Evolutionary conservation across 2,329 filamentous ascomycete species (phyloP).

Genomic region (Rhynchosporium secalis): DNA sequence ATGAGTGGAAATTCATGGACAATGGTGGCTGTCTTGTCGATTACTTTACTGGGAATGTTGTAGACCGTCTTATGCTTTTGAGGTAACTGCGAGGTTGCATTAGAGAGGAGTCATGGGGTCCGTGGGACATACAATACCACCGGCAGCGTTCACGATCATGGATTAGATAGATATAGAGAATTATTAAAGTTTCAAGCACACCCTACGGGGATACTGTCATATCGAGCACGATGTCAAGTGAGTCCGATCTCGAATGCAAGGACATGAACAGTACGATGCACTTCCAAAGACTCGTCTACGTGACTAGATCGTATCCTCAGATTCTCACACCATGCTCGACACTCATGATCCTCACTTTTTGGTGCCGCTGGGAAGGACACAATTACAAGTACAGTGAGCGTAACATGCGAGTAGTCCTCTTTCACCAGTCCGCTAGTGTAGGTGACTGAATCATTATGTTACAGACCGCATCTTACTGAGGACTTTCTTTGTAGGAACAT

Average conservation of each 20-base stretch:
- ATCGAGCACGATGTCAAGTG: background rate
- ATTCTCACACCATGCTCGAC: too few species aligned
- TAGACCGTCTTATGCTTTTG: background rate
- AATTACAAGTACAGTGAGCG: too few species aligned
- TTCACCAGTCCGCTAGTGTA: too few species aligned
- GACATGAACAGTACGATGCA: background rate
- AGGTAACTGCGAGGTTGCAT: background rate
- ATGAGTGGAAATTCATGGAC: background rate
- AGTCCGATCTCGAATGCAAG: background rate
- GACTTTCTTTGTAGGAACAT: too few species aligned
- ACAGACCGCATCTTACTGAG: too few species aligned
- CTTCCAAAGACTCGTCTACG: background rate
- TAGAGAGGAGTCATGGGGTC: background rate
- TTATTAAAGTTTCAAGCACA: background rate
- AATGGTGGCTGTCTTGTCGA: background rate
- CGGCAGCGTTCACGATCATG: background rate
- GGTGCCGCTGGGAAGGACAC: too few species aligned
- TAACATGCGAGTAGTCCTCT: too few species aligned
- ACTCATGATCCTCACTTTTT: too few species aligned
- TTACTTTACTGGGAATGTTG: background rate
- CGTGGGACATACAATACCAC: conserved; percentile 8
- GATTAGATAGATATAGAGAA: background rate
- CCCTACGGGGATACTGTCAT: background rate
- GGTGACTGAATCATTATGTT: too few species aligned
- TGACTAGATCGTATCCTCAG: too few species aligned